Conservation (phyloP, 495 filamentous ascomycete species). For the Hypoxylon fuscum region DNA sequence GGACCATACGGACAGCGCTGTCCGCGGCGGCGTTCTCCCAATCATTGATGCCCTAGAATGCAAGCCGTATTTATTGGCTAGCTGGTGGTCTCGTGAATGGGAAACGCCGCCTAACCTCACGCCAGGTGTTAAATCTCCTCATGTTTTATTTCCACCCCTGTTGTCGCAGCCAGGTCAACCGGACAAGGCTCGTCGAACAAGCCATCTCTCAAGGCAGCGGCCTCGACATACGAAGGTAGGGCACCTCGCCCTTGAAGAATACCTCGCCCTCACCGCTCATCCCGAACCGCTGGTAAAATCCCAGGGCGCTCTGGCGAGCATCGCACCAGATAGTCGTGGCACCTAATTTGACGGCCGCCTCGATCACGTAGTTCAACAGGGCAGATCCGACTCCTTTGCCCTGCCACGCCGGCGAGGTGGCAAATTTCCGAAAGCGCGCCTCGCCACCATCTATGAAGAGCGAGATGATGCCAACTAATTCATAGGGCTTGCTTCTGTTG, state of each 20-base stretch:
- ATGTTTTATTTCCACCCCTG: conserved; percentile 18
- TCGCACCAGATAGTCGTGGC: conserved; percentile 41
- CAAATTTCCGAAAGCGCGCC: conserved; percentile 38
- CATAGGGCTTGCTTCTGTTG: background rate
- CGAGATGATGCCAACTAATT: conserved; percentile 33
- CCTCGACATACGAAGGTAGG: conserved; percentile 35
- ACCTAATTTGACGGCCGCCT: conserved; percentile 26
- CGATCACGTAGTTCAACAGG: conserved; percentile 28
- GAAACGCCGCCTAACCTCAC: conserved; percentile 27
- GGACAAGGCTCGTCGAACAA: background rate
- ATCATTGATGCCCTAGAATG: conserved; percentile 19
- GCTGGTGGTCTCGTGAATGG: conserved; percentile 15
- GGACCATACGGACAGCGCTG: conserved; percentile 25
- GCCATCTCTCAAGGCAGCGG: conserved; percentile 17
- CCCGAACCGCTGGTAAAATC: conserved; percentile 36
- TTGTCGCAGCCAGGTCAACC: conserved; percentile 2
- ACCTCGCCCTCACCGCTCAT: conserved; percentile 31
- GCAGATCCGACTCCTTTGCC: conserved; percentile 32
- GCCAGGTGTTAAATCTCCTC: background rate
- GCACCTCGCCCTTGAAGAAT: conserved; percentile 35
- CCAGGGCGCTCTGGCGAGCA: conserved; percentile 36
- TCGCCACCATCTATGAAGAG: conserved; percentile 35
- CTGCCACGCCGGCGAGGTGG: conserved; percentile 37
- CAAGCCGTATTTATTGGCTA: conserved; percentile 25
- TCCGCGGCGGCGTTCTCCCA: conserved; percentile 34